Conservation (phyloP, 192 early-diverging fungal genomes). For the Coemansia sp. region DNA sequence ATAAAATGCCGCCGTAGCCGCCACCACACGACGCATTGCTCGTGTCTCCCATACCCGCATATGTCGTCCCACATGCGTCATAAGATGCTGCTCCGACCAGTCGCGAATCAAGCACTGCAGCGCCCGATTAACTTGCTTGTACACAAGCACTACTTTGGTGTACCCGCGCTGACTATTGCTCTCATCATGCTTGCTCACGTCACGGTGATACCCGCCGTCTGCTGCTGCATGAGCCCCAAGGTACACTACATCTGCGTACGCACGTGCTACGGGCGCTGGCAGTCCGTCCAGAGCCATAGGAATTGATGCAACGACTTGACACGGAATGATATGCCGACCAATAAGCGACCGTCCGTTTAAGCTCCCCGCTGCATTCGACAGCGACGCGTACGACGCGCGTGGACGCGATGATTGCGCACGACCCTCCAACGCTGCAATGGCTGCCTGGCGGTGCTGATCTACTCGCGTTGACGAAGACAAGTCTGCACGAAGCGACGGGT, state of each 20-base stretch:
- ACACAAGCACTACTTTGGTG: slow-evolving; percentile 46
- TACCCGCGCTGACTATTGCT: slow-evolving; percentile 23
- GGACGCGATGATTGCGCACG: neutral
- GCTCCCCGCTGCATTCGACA: slow-evolving; percentile 17
- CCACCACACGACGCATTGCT: slow-evolving; percentile 35
- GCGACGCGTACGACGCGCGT: slow-evolving; percentile 7
- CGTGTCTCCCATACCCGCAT: slow-evolving; percentile 47
- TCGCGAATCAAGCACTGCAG: slow-evolving; percentile 49
- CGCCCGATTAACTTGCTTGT: slow-evolving; percentile 43
- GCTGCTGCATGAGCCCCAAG: slow-evolving; percentile 39
- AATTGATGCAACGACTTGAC: slow-evolving; percentile 48
- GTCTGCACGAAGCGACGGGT: slow-evolving; percentile 44
- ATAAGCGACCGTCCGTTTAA: slow-evolving; percentile 26
- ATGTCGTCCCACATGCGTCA: slow-evolving; percentile 51
- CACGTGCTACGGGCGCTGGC: slow-evolving; percentile 32
- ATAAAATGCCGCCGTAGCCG: slow-evolving; percentile 40
- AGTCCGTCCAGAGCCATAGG: slow-evolving; percentile 43
- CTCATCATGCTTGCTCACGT: neutral
- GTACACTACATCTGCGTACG: slow-evolving; percentile 45
- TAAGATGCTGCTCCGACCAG: slow-evolving; percentile 54
- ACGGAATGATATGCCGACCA: slow-evolving; percentile 48
- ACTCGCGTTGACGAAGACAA: slow-evolving; percentile 42
- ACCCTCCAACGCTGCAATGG: slow-evolving; percentile 30
- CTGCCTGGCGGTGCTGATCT: slow-evolving; percentile 41
- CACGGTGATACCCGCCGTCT: slow-evolving; percentile 48